These are phyloP conservation scores for Monosporascus sp. DNA, from an alignment of 2,329 filamentous ascomycete genomes.

Conservation along the genomic window DNA sequence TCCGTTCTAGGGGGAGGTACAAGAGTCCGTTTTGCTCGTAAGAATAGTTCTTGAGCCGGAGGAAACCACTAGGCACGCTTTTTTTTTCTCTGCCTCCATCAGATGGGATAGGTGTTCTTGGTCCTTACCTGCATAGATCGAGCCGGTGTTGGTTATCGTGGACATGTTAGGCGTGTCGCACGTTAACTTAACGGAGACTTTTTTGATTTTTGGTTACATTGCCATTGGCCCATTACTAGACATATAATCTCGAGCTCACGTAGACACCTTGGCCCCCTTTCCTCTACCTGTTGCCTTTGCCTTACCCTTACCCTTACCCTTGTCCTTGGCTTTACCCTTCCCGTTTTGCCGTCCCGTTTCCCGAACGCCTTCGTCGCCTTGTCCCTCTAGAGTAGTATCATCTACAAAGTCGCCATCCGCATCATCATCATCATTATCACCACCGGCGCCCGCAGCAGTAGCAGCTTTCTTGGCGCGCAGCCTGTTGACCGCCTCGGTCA, in stretches of 20 bases:
- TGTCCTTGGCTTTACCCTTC: constrained; percentile 9
- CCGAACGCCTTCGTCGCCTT: constrained; percentile 6
- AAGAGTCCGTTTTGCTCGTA: too few relatives aligned
- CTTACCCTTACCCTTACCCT: constrained; percentile 3
- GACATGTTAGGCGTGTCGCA: too few relatives aligned
- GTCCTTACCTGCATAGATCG: too few relatives aligned
- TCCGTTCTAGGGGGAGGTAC: too few relatives aligned
- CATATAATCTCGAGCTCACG: constrained; percentile 1
- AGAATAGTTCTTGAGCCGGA: too few relatives aligned
- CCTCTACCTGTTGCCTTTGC: constrained; percentile 12
- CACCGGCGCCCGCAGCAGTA: constrained; percentile 9
- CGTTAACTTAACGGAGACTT: too few relatives aligned
- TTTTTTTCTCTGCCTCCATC: too few relatives aligned
- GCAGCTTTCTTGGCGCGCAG: constrained; percentile 40
- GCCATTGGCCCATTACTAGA: too few relatives aligned
- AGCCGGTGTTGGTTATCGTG: too few relatives aligned
- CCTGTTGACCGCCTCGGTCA: constrained; percentile 68
- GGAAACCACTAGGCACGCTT: too few relatives aligned
- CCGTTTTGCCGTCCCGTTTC: constrained; percentile 6
- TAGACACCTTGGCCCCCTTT: constrained; percentile 22
- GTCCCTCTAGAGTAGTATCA: neutral
- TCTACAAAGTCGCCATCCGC: constrained; percentile 11
- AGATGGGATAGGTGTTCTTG: too few relatives aligned
- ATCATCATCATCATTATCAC: constrained; percentile 19
- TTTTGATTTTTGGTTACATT: too few relatives aligned